Evolutionary conservation across 2,329 filamentous ascomycete species (phyloP).

Genomic region (Mollisiaceae sp.): DNA sequence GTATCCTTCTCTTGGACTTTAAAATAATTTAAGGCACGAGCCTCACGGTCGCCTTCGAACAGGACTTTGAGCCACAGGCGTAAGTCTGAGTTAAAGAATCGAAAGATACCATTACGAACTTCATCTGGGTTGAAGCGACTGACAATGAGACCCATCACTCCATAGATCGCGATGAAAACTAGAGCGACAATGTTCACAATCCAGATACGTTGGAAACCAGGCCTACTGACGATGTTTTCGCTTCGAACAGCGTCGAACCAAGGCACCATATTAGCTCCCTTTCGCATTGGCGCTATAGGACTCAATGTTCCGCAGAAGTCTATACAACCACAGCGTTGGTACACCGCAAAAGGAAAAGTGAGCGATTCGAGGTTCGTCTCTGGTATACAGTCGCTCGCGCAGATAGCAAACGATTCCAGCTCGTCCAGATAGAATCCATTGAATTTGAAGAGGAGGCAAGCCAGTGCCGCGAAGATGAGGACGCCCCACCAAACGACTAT

Average conservation of each 20-base stretch:
- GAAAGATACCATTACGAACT: conserved; percentile 22
- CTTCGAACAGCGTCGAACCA: neutral
- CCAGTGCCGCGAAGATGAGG: conserved; percentile 2
- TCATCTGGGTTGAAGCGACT: conserved; percentile 20
- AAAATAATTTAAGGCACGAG: neutral
- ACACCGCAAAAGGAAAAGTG: neutral
- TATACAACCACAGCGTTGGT: conserved; percentile 12
- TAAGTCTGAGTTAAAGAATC: conserved; percentile 15
- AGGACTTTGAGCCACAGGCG: conserved; percentile 16
- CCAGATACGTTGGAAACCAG: neutral
- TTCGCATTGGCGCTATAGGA: conserved; percentile 17
- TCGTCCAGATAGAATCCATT: neutral
- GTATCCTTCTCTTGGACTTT: neutral
- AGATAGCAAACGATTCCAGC: conserved; percentile 3
- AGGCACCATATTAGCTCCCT: conserved; percentile 18
- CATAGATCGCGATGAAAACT: conserved; percentile 17
- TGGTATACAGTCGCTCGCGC: conserved; percentile 2
- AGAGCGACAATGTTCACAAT: conserved; percentile 14
- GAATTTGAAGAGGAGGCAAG: neutral
- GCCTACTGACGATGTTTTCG: neutral
- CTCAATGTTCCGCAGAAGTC: conserved; percentile 23
- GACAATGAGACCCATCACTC: conserved; percentile 16
- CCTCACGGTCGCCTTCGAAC: conserved; percentile 22
- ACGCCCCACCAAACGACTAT: conserved; percentile 22
- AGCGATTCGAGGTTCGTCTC: neutral